phyloP scores from a whole-genome alignment of 768 basidiomycete genomes.

The Suillus cothurnatus region DNA sequence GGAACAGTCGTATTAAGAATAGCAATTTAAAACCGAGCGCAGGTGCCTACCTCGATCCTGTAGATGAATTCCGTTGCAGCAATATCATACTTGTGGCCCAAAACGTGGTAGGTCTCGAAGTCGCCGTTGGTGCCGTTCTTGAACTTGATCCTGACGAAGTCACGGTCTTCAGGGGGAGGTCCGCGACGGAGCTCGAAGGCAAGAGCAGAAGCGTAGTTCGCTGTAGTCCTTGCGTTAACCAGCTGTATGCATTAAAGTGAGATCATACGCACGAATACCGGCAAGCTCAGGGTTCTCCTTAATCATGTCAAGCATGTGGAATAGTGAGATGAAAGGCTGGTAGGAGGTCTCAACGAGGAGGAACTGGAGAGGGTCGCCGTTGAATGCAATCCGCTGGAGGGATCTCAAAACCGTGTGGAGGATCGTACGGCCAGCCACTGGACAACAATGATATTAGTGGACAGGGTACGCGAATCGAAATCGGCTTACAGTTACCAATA shows the following conservation, averaged over 20 bases:
- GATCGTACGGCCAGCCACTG: conserved; percentile 84
- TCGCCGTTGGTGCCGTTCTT: conserved; percentile 71
- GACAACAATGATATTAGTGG: not conserved
- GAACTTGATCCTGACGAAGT: conserved; percentile 85
- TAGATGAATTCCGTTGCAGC: no score
- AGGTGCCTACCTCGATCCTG: no score
- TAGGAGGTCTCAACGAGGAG: conserved; percentile 80
- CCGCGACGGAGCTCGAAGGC: conserved; percentile 80
- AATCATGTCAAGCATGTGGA: conserved; percentile 71
- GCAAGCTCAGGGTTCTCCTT: no score
- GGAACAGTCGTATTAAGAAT: no score
- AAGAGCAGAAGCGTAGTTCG: conserved; percentile 72
- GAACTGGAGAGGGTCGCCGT: conserved; percentile 78
- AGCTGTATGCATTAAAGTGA: not conserved
- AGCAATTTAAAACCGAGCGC: no score
- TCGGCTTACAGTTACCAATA: conserved; percentile 77
- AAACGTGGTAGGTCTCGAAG: conserved; percentile 72
- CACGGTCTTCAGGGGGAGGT: conserved; percentile 71
- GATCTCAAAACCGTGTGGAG: conserved; percentile 70
- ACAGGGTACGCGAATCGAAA: conserved; percentile 1
- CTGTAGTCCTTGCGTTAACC: conserved; percentile 38
- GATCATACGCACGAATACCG: conserved; percentile 61
- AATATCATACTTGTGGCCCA: conserved; percentile 46
- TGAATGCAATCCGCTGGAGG: conserved; percentile 77
- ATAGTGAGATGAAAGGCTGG: conserved; percentile 88